A percentile compares a stretch with the other conserved stretches of the same genome.
Evolutionary conservation across 1,139 yeast genomes (phyloP).

Genomic region (Nakaseomyces nivariensis): DNA sequence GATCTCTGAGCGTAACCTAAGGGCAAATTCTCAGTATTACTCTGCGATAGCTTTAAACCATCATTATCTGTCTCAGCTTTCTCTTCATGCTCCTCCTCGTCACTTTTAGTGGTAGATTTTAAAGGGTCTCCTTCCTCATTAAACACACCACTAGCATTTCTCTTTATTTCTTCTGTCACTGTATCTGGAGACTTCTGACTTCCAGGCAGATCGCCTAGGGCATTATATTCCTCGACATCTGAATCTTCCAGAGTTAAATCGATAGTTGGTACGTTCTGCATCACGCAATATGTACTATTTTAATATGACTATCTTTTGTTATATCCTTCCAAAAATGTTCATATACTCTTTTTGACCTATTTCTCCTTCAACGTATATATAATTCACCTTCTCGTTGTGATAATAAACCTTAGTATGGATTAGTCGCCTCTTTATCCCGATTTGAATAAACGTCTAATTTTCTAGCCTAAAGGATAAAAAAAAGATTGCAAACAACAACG

Average conservation of each 20-base stretch:
- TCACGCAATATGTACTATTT: neutral
- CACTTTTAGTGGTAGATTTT: neutral
- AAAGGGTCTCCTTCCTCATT: neutral
- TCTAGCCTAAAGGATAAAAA: neutral
- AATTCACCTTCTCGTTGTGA: neutral
- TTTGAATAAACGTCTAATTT: neutral
- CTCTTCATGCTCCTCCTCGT: neutral
- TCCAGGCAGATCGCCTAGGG: neutral
- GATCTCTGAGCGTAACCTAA: neutral
- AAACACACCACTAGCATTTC: neutral
- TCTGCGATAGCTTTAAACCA: neutral
- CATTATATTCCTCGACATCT: constrained; percentile 6
- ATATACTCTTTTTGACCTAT: no score
- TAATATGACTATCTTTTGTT: neutral
- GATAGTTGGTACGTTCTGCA: constrained; percentile 12
- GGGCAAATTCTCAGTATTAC: neutral
- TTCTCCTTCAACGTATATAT: neutral
- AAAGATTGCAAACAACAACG: neutral
- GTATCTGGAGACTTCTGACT: neutral
- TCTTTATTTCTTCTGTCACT: neutral
- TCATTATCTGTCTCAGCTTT: neutral
- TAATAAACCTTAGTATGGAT: neutral
- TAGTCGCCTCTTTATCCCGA: neutral
- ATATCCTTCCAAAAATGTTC: no score
- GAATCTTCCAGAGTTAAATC: constrained; percentile 17